Conservation (phyloP, 1,284 basidiomycete species). For the Fistulinella cinereoalba region DNA sequence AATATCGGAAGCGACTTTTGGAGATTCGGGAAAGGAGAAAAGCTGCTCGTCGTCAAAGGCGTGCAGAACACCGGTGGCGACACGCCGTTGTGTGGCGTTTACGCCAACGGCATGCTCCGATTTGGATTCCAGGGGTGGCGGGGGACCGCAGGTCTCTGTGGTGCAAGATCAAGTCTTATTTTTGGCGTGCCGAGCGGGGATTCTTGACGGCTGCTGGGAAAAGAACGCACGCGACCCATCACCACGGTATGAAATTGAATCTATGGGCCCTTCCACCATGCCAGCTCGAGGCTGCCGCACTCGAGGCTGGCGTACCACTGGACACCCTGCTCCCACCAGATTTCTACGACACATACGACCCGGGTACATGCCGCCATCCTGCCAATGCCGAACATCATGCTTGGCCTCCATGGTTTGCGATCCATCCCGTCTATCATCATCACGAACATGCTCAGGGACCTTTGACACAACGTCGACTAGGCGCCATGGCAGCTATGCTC, state of each 20-base stretch:
- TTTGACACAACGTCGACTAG: slow-evolving; percentile 41
- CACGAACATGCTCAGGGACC: slow-evolving; percentile 12
- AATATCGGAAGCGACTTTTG: slow-evolving; percentile 53
- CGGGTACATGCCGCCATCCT: not conserved
- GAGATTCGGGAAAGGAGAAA: slow-evolving; percentile 40
- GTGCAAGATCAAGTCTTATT: slow-evolving; percentile 9
- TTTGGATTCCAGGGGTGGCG: slow-evolving; percentile 45
- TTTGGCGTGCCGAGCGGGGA: slow-evolving; percentile 6
- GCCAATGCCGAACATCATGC: not conserved
- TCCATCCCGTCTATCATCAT: slow-evolving; percentile 23
- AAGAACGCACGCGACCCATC: slow-evolving; percentile 25
- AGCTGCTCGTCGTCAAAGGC: slow-evolving; percentile 36
- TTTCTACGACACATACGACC: slow-evolving; percentile 27
- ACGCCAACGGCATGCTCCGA: slow-evolving; percentile 41
- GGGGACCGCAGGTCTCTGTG: slow-evolving; percentile 7
- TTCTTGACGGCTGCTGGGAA: slow-evolving; percentile 2
- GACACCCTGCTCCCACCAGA: slow-evolving; percentile 45
- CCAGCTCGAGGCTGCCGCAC: slow-evolving; percentile 56
- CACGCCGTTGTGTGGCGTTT: slow-evolving; percentile 59
- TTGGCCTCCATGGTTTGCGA: slow-evolving; percentile 16
- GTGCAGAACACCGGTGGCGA: slow-evolving; percentile 52
- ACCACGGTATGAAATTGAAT: slow-evolving; percentile 54
- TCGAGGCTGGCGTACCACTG: slow-evolving; percentile 61
- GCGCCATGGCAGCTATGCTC: slow-evolving; percentile 52
- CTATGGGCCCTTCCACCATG: slow-evolving; percentile 49